These are phyloP conservation scores for Chlamydomonas incerta DNA, from an alignment of 139 green algal genomes.

Conservation along the genomic window DNA sequence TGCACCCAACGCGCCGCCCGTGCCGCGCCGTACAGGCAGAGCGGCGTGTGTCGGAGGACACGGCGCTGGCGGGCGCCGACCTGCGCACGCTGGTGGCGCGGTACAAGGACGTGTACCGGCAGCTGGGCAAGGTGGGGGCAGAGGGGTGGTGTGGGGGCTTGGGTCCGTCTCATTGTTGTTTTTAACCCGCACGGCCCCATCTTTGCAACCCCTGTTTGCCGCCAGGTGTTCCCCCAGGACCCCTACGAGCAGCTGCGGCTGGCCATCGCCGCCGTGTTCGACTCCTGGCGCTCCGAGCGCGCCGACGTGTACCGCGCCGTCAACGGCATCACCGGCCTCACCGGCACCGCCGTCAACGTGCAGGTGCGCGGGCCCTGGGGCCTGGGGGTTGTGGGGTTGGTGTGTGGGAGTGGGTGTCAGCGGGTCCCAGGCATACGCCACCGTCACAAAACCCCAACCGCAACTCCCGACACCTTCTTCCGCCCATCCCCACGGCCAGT, in stretches of 20 bases:
- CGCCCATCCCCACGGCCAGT: too few relatives aligned
- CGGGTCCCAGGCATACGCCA: too few relatives aligned
- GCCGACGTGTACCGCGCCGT: conserved; percentile 85
- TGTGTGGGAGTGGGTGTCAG: too few relatives aligned
- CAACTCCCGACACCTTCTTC: too few relatives aligned
- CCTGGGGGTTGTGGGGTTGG: conserved; percentile 60
- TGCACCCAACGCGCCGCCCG: too few relatives aligned
- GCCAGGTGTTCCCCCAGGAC: conserved; percentile 75
- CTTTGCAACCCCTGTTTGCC: background rate
- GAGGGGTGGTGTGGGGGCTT: too few relatives aligned
- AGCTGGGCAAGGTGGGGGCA: conserved; percentile 23
- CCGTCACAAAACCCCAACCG: too few relatives aligned
- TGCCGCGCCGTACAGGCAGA: too few relatives aligned
- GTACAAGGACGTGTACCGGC: conserved; percentile 87
- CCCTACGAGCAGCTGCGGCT: conserved; percentile 81
- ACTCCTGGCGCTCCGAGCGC: conserved; percentile 73
- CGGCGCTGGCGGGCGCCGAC: conserved; percentile 80
- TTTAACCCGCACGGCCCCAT: too few relatives aligned
- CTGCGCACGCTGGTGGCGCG: conserved; percentile 77
- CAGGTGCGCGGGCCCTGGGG: too few relatives aligned
- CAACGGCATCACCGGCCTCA: conserved; percentile 82
- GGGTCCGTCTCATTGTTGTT: too few relatives aligned
- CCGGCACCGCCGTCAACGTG: conserved; percentile 90
- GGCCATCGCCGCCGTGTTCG: conserved; percentile 82
- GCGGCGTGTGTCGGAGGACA: conserved; percentile 70